Conservation (phyloP, 1,284 basidiomycete genomes). For the Heterobasidion occidentale region DNA sequence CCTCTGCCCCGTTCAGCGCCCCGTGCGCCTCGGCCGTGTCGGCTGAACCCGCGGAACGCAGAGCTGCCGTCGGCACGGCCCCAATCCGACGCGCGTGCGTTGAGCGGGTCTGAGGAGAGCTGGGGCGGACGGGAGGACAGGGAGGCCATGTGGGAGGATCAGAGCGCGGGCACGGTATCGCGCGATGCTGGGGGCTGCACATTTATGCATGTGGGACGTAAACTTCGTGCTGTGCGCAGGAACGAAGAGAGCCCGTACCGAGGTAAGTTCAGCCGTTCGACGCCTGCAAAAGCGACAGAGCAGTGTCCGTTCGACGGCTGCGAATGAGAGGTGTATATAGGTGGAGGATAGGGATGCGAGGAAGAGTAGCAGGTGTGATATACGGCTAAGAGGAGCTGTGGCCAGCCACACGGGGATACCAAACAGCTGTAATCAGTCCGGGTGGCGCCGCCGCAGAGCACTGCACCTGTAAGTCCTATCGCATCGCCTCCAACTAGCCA, state of each 20-base stretch:
- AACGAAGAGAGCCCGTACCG: no score
- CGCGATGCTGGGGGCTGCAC: no score
- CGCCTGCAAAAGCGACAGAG: no score
- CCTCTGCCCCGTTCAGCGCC: constrained; percentile 15
- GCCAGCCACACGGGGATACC: neutral
- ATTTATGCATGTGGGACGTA: no score
- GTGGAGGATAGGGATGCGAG: neutral
- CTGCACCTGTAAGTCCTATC: no score
- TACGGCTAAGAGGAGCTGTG: neutral
- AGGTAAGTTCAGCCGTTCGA: no score
- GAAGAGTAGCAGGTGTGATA: neutral
- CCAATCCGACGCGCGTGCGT: constrained; percentile 33
- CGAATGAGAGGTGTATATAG: neutral
- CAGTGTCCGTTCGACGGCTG: no score
- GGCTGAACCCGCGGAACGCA: constrained; percentile 32
- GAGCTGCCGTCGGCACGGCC: constrained; percentile 39
- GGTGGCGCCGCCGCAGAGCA: neutral
- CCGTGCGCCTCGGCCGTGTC: constrained; percentile 26
- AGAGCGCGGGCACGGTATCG: neutral
- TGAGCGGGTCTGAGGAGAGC: constrained; percentile 2
- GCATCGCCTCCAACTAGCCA: constrained; percentile 4
- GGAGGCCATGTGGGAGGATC: constrained; percentile 8
- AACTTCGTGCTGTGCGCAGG: no score
- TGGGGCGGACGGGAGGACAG: constrained; percentile 10
- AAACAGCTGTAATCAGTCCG: constrained; percentile 3